Conservation (phyloP, 352 stramenopile species). For the Globisporangium mamillatum region DNA sequence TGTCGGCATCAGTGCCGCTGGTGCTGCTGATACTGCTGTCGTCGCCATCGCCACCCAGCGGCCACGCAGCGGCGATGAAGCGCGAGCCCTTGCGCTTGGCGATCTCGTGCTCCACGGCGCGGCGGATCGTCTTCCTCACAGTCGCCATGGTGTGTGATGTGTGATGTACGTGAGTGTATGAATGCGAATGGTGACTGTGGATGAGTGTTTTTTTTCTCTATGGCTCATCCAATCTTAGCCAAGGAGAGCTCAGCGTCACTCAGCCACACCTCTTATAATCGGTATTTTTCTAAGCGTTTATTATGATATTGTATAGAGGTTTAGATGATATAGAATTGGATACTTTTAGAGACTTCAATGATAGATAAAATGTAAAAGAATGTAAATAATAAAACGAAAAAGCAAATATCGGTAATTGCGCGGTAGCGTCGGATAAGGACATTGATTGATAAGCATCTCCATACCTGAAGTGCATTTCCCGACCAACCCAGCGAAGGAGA, state of each 20-base stretch:
- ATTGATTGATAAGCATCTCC: conserved; percentile 4
- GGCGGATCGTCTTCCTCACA: conserved; percentile 39
- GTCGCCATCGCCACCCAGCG: conserved; percentile 21
- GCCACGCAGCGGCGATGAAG: conserved; percentile 71
- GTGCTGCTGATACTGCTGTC: neutral
- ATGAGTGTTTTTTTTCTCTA: neutral
- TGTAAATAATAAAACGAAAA: neutral
- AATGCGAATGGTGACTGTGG: neutral
- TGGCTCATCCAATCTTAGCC: conserved; percentile 6
- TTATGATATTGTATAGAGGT: neutral
- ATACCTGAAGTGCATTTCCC: neutral
- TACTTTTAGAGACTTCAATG: too few species aligned
- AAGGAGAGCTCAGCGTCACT: conserved; percentile 7
- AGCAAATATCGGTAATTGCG: neutral
- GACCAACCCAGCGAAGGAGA: neutral
- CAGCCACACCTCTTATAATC: neutral
- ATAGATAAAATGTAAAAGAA: neutral
- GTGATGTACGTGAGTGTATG: neutral
- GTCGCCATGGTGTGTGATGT: neutral
- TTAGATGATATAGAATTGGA: neutral
- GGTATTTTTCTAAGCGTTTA: neutral
- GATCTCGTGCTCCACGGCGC: conserved; percentile 65
- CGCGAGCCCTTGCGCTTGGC: conserved; percentile 81
- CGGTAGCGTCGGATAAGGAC: neutral
- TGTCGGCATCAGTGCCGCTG: conserved; percentile 2